Evolutionary conservation across 2,329 filamentous ascomycete genomes (phyloP).

Genomic region (Cytospora piceicola): DNA sequence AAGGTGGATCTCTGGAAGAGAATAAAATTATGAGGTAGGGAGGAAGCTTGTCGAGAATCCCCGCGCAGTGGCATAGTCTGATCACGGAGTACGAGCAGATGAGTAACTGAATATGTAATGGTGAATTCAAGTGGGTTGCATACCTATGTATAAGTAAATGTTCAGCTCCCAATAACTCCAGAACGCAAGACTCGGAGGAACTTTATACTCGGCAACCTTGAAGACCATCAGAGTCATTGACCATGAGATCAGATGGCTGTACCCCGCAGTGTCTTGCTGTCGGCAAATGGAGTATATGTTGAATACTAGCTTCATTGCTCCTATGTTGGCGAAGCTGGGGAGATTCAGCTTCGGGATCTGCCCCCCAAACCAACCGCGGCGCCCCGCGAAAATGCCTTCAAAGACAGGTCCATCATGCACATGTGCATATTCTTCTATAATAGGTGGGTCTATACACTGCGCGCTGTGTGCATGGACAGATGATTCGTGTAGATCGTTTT

Average conservation of each 20-base stretch:
- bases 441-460: too few relatives aligned
- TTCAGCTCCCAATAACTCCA: neutral
- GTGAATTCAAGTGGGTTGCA: neutral
- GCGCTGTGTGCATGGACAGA: neutral
- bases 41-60: too few relatives aligned
- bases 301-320: neutral
- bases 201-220: neutral
- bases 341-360: neutral
- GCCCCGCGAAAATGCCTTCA: neutral
- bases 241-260: conserved; percentile 4
- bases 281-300: conserved; percentile 5
- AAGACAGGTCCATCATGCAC: neutral
- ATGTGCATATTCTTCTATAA: neutral
- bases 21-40: too few relatives aligned
- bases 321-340: neutral
- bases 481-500: neutral
- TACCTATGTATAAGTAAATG: neutral
- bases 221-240: neutral
- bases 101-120: neutral
- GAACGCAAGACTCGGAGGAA: neutral
- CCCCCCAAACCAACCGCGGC: neutral
- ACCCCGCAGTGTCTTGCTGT: conserved; percentile 12
- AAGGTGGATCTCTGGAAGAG: too few relatives aligned
- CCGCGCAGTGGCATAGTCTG: too few relatives aligned
- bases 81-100: too few relatives aligned